These are phyloP conservation scores for Setomelanomma holmii DNA, from an alignment of 2,329 filamentous ascomycete species.

Conservation along the genomic window DNA sequence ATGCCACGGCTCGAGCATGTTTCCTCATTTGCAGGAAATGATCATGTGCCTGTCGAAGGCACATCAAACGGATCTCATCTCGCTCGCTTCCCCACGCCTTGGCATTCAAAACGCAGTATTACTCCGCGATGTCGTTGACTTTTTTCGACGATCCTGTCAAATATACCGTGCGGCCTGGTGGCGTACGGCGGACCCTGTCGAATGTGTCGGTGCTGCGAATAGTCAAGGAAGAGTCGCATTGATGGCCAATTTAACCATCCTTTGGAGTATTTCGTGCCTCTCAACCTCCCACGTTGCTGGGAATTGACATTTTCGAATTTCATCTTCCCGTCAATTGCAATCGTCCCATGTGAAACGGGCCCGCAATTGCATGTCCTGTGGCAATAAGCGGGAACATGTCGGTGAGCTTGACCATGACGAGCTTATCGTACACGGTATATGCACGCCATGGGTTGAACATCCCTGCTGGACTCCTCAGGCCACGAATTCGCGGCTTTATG, in stretches of 20 bases:
- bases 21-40: constrained; percentile 21
- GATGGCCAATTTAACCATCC: constrained; percentile 10
- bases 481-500: constrained; percentile 13
- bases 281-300: too few relatives aligned
- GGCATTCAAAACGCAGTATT: constrained; percentile 8
- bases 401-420: constrained; percentile 29
- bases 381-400: constrained; percentile 17
- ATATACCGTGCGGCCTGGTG: neutral
- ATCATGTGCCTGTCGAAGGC: constrained; percentile 16
- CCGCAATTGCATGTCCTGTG: neutral
- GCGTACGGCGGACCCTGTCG: constrained; percentile 13
- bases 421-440: constrained; percentile 28
- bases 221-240: neutral
- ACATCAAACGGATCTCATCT: constrained; percentile 36
- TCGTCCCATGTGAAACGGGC: neutral
- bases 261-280: too few relatives aligned
- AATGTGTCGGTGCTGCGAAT: neutral
- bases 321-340: too few relatives aligned
- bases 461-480: constrained; percentile 19
- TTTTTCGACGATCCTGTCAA: neutral
- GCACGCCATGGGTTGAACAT: constrained; percentile 23
- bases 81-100: constrained; percentile 33
- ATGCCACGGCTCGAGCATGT: neutral
- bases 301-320: too few relatives aligned
- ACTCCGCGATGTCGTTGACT: neutral